Conservation (phyloP, 345 rosid genomes). For the Eucalyptus virginea region DNA sequence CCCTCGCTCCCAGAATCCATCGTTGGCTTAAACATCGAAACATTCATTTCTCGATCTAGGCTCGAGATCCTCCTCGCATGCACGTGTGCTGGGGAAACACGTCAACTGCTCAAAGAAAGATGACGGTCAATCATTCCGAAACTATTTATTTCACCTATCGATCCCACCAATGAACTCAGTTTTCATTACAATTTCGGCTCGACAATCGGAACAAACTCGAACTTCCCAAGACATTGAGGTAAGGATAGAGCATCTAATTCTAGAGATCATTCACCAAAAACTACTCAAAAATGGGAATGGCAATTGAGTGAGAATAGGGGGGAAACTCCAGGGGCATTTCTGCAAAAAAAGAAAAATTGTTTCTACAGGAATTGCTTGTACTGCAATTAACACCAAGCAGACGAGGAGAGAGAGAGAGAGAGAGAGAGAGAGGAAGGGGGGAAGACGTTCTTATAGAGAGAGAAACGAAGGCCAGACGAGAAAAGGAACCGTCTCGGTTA, state of each 20-base stretch:
- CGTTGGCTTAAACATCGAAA: rapidly evolving
- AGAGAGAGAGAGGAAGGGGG: background rate
- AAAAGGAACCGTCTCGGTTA: constrained; percentile 1
- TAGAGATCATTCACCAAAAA: background rate
- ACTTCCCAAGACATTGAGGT: background rate
- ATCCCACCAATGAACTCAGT: rapidly evolving
- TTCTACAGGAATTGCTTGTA: background rate
- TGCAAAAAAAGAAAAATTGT: background rate
- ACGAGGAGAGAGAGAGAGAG: background rate
- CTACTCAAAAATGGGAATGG: background rate
- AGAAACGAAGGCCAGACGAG: background rate
- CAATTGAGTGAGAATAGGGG: background rate
- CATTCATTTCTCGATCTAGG: background rate
- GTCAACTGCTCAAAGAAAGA: rapidly evolving
- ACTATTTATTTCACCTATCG: background rate
- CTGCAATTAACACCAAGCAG: constrained; percentile 8
- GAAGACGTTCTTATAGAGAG: constrained; percentile 21
- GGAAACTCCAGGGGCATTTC: background rate
- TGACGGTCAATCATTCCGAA: rapidly evolving
- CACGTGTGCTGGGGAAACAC: rapidly evolving
- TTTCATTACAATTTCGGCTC: background rate
- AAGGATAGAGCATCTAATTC: background rate
- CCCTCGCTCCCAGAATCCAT: rapidly evolving
- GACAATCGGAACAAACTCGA: background rate
- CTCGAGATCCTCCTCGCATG: too few relatives aligned